phyloP scores from a whole-genome alignment of 139 green algal genomes.

The Chloropicon primus region DNA sequence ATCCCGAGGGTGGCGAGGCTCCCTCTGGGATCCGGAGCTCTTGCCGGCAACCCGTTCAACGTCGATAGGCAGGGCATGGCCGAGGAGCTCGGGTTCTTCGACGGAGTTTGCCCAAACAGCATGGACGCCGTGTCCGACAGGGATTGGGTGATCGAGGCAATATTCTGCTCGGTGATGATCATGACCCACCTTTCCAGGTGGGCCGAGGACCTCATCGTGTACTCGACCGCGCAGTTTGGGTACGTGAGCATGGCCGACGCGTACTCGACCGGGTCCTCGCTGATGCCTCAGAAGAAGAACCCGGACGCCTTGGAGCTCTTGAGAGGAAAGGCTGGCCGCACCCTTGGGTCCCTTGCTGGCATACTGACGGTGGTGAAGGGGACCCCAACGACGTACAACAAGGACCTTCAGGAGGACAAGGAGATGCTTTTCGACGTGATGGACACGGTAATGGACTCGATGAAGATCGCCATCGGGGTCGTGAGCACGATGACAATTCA shows the following conservation, averaged over 20 bases:
- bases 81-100: slow-evolving; percentile 53
- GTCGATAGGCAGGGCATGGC: slow-evolving; percentile 71
- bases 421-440: slow-evolving; percentile 90
- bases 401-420: slow-evolving; percentile 94
- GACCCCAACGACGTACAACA: slow-evolving; percentile 97
- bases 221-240: slow-evolving; percentile 68
- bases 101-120: slow-evolving; percentile 74
- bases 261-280: slow-evolving; percentile 81
- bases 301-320: slow-evolving; percentile 96
- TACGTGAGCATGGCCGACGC: slow-evolving; percentile 86
- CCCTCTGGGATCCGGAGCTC: slow-evolving; percentile 66
- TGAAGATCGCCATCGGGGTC: slow-evolving; percentile 86
- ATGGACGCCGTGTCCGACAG: slow-evolving; percentile 93
- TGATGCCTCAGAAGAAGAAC: slow-evolving; percentile 99
- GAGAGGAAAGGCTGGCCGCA: slow-evolving; percentile 53
- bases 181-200: slow-evolving; percentile 76
- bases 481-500: slow-evolving; percentile 77
- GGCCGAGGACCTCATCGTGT: slow-evolving; percentile 95
- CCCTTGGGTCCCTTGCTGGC: slow-evolving; percentile 78
- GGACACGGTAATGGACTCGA: slow-evolving; percentile 72
- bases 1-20: slow-evolving; percentile 72
- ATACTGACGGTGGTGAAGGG: slow-evolving; percentile 84
- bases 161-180: slow-evolving; percentile 70
- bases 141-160: slow-evolving; percentile 84
- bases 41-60: slow-evolving; percentile 89